Evolutionary conservation across 1,139 yeast genomes (phyloP), one percentile per base, ranked within the genome.

Genomic region (Magnusiomyces paraingens): DNA sequence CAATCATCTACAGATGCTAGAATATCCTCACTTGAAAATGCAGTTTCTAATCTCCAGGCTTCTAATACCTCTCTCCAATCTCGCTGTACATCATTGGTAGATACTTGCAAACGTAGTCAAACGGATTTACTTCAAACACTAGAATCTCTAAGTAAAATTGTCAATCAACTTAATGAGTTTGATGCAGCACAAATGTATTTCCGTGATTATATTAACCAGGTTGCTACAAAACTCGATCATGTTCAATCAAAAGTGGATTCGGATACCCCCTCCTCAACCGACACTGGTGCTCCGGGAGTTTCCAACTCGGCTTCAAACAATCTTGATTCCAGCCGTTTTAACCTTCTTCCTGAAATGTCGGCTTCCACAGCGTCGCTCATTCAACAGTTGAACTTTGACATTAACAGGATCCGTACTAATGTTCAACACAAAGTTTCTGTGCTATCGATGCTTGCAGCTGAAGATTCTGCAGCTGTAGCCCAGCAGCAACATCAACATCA

Each of bases 11-110:
- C 53, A 10, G 56, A 53, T 26, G 52, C 55, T 11, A 54, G 64
- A 3, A n/a, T 61, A 14, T 52, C 57, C 5, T 49, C 61, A 1
- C 50, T 64, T 42, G 67, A 64, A 48, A 62, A 60, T 47, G 50
- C 53, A 8, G 29, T 54, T 6, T 56, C 56, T 57, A 41, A 52
- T 12, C 41, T 55, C n/a, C 47, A 54, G 43, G 35, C 49, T 20
- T 51, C 55, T 4, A 54, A 55, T 46, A 36, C 52, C 18, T 42
- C 35, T 8, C 49, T 53, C 17, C 41, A 50, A 10, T 42, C 55
- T 10, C 53, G 53, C 26, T 51, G 53, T 47, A 49, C 49, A 20
- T 32, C 21, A 22, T 47, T 55, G 8, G 51, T 53, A 43, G 58
- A 55, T 11, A 39, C 49, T 6, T 50, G 50, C 48, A 53, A 53